Evolutionary conservation across 768 basidiomycete species (phyloP).

Genomic region (Epithele typhae): DNA sequence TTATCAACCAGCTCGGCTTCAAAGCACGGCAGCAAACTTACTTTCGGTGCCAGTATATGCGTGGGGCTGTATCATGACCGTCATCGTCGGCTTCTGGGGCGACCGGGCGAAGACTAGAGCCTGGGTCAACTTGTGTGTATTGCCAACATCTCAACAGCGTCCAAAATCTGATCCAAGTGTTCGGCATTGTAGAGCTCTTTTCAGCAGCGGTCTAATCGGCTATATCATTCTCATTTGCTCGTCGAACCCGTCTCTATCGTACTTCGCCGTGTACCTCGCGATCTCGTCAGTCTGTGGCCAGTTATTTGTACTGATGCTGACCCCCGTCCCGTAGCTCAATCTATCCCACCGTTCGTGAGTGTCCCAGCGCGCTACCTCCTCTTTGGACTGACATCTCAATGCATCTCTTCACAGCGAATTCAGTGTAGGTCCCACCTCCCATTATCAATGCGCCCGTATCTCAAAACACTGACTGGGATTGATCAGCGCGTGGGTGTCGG

Average conservation of each 20-base stretch:
- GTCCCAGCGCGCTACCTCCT: too few relatives aligned
- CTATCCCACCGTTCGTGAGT: slow-evolving; percentile 44
- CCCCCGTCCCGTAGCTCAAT: slow-evolving; percentile 30
- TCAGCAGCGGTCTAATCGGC: slow-evolving; percentile 41
- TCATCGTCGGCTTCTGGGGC: slow-evolving; percentile 54
- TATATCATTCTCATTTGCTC: slow-evolving; percentile 68
- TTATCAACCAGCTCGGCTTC: slow-evolving; percentile 58
- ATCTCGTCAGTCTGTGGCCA: slow-evolving; percentile 47
- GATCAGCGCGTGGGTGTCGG: slow-evolving; percentile 62
- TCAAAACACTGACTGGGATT: background rate
- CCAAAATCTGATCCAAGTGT: too few relatives aligned
- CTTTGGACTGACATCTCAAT: too few relatives aligned
- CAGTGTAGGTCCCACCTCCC: slow-evolving; percentile 36
- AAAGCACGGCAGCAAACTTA: slow-evolving; percentile 64
- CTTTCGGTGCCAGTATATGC: slow-evolving; percentile 76
- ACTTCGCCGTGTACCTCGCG: slow-evolving; percentile 69
- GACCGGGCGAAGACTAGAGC: slow-evolving; percentile 55
- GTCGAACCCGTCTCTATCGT: slow-evolving; percentile 56
- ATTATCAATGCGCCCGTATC: too few relatives aligned
- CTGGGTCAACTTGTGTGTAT: slow-evolving; percentile 52
- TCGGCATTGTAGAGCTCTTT: slow-evolving; percentile 21
- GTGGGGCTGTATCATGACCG: slow-evolving; percentile 67
- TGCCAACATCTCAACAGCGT: background rate
- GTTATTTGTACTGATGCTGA: background rate
- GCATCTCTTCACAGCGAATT: slow-evolving; percentile 28